Base-by-base conservation (phyloP, 306 rosid genomes). In the Castanopsis chinensis region DNA sequence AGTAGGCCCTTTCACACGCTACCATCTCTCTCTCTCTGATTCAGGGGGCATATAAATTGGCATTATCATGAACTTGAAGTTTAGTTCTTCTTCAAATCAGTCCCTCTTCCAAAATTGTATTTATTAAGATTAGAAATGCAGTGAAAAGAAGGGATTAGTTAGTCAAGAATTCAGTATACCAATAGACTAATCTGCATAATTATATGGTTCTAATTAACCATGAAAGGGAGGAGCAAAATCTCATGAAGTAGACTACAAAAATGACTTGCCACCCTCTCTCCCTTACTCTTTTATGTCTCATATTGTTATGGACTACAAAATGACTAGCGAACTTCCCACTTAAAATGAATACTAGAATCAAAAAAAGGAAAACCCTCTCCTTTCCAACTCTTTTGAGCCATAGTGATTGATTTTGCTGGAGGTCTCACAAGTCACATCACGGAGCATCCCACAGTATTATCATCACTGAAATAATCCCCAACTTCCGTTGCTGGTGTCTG, bases 391-490 rank as follows among this genome's bases (percentile, higher is more conserved):
- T 10, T 58, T 58, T 3, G 32, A 59, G 65, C 65, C 65, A 4
- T n/a, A 59, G 33, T 27, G 32, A 59, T 21, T 12, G 65, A 33
- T 30, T 8, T 15, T 63, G 4, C 17, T 49, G 53, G 53, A 13
- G 53, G 53, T 49, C 53, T 49, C 53, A 49, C 53, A 49, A 49
- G 21, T 86, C 85, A 86, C 83, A 83, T 86, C 23, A 86, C 81
- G 63, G 20, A 59, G 79, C 89, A 86, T 58, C 87, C 89, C 69
- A 73, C 43, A 21, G 89, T 74, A 75, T 82, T 80, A 20, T 83
- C 86, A 35, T 86, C 89, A 30, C 87, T 83, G 87, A 83, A 83
- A 71, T 83, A 80, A 69, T 86, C 87, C 5, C 86, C 83, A 0
- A 49, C 81, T 80, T 5, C 73, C 23, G 65, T 71, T 71, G 77